Base-by-base conservation (phyloP, 108 stramenopile species). In the Nitzschia sp. region DNA sequence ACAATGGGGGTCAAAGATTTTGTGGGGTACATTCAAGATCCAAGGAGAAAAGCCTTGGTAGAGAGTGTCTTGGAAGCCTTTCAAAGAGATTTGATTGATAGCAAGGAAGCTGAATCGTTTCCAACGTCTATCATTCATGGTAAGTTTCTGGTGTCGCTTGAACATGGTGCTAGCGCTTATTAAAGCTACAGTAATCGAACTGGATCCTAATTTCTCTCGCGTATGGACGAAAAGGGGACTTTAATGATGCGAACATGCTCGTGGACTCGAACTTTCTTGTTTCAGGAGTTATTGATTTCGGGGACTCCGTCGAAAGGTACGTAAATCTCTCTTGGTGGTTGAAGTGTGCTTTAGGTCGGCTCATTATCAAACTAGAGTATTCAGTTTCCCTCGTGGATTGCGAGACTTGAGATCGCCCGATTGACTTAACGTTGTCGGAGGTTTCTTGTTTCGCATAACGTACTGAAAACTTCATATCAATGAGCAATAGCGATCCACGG, bases 211-310 rank as follows among this genome's bases (percentile, higher is more conserved):
- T 79, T 32, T 85, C 11, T 41, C 38, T 11, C 38, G 13, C 38
- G 11, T 11, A 6, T 13, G 38, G 13, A 85, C 36, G 80, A 41
- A 44, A 36, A 61, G 60, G 82, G 41, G 95, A 96, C 64, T 96
- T 85, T 59, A 96, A 94, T 69, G 95, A 96, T 79, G 95, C 87
- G 26, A 96, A 96, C 60, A 82, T 95, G 41, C 69, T 96, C 11
- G 48, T 92, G 17, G 78, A 83, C 65, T 77, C 83, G 0, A 60
- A 81, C 25, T 78, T 70, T 15, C 54, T 63, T 34, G 78, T 93
- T 15, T 71, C 87, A 32, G 94, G 94, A 11, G 90, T 89, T 0
- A 93, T 96, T 70, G 94, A 96, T 73, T 96, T 93, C 81, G 94
- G 94, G 15, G 94, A 96, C 79, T 80, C 87, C 55, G 83, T 91